Percentiles rank a stretch among this genome's conserved stretches.
phyloP scores from a whole-genome alignment of 1,284 basidiomycete species.

The Cutaneotrichosporon sp. region DNA sequence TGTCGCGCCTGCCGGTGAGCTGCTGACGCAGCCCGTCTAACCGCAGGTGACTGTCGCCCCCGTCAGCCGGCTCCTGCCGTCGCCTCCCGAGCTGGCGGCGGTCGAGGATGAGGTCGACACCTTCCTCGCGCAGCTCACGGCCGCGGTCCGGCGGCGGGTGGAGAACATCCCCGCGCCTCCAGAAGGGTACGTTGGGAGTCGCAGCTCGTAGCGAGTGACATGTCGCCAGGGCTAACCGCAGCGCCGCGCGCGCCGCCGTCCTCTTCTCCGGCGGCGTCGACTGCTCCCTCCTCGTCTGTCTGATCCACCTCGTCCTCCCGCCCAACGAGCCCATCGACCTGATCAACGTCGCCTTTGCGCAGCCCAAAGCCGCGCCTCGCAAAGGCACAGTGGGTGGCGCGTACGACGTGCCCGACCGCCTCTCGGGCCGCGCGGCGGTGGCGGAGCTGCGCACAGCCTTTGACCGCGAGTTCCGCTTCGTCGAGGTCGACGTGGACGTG shows the following conservation, averaged over 20 bases:
- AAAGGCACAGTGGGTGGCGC: constrained; percentile 22
- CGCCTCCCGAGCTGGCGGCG: background rate
- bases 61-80: constrained; percentile 16
- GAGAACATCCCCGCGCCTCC: constrained; percentile 53
- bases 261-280: constrained; percentile 97
- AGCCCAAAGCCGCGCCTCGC: too few species aligned
- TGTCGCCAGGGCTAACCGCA: constrained; percentile 14
- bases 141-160: constrained; percentile 54
- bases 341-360: constrained; percentile 95
- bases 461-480: constrained; percentile 87
- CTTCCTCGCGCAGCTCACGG: constrained; percentile 39
- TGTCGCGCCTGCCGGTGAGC: background rate
- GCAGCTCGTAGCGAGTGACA: too few species aligned
- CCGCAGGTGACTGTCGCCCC: background rate
- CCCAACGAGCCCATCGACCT: constrained; percentile 82
- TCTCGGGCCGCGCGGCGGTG: constrained; percentile 74
- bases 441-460: constrained; percentile 72
- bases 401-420: constrained; percentile 78
- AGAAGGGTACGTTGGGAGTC: constrained; percentile 27
- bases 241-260: constrained; percentile 68
- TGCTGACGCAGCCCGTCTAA: too few species aligned
- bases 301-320: constrained; percentile 75
- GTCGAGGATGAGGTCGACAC: constrained; percentile 30
- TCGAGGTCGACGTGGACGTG: constrained; percentile 83
- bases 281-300: constrained; percentile 76